Conservation (phyloP, 192 early-diverging fungal species). For the Coemansia sp. region DNA sequence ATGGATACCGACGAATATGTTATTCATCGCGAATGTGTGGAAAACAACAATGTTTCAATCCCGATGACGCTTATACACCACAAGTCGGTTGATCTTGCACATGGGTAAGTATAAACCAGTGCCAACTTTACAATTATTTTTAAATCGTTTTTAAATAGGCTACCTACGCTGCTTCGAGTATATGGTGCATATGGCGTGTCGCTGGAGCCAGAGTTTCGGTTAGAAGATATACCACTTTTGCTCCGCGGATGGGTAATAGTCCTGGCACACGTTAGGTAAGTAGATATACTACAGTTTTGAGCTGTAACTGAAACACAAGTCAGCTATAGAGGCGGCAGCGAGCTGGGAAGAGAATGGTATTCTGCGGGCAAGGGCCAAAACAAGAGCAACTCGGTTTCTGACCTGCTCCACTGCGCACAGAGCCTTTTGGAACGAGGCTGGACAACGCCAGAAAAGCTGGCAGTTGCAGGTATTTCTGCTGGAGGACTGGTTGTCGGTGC, state of each 20-base stretch:
- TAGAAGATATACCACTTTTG: conserved; percentile 72
- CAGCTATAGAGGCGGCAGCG: conserved; percentile 66
- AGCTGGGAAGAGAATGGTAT: conserved; percentile 78
- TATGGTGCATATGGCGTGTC: conserved; percentile 83
- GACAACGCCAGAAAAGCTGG: conserved; percentile 55
- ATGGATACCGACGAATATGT: conserved; percentile 26
- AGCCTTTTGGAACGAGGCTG: conserved; percentile 61
- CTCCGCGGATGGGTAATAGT: conserved; percentile 80
- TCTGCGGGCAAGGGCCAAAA: conserved; percentile 65
- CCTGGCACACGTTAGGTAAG: conserved; percentile 69
- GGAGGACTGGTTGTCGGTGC: conserved; percentile 77
- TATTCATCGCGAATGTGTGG: conserved; percentile 24
- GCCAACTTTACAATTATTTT: not conserved
- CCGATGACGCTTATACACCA: conserved; percentile 67
- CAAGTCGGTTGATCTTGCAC: conserved; percentile 25
- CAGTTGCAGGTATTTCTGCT: conserved; percentile 71
- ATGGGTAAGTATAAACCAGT: conserved; percentile 3
- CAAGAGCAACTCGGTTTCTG: conserved; percentile 71
- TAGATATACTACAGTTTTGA: not conserved
- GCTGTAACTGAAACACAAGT: not conserved
- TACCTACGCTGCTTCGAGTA: conserved; percentile 61
- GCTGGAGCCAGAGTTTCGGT: conserved; percentile 71
- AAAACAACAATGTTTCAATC: conserved; percentile 42
- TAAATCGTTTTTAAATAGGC: conserved; percentile 16
- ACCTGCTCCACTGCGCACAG: conserved; percentile 68